A percentile compares a stretch with the other conserved stretches of the same genome.
Evolutionary conservation across 2,329 filamentous ascomycete species (phyloP).

Genomic region (Hymenoscyphus repandus): DNA sequence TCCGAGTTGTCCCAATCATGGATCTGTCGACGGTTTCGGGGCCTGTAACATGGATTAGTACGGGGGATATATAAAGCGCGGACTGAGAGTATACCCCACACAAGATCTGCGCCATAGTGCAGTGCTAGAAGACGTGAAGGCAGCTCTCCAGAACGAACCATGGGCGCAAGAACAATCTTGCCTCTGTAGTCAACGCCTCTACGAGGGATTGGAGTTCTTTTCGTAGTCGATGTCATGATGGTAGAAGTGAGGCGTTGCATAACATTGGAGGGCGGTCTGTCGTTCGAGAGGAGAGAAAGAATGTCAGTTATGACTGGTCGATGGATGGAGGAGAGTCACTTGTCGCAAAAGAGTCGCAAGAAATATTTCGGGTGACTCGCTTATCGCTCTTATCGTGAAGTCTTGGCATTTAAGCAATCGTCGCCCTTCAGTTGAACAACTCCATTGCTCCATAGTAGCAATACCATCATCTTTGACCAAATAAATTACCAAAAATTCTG

Average conservation of each 20-base stretch:
- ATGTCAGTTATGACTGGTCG: too few relatives aligned
- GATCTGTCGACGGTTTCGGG: slow-evolving; percentile 92
- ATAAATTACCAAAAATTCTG: too few relatives aligned
- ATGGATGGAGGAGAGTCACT: not conserved
- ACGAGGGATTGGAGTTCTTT: slow-evolving; percentile 75
- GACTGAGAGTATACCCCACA: slow-evolving; percentile 69
- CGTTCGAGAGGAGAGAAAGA: not conserved
- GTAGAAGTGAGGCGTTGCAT: slow-evolving; percentile 37
- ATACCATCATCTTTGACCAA: too few relatives aligned
- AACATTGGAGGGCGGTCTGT: slow-evolving; percentile 18
- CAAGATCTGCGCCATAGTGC: slow-evolving; percentile 92
- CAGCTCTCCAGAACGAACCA: slow-evolving; percentile 96
- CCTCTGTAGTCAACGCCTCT: slow-evolving; percentile 90
- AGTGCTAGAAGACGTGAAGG: slow-evolving; percentile 84
- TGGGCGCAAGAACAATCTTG: slow-evolving; percentile 91
- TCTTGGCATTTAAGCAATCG: not conserved
- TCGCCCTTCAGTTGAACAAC: too few relatives aligned
- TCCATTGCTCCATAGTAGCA: too few relatives aligned
- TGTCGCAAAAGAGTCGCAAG: not conserved
- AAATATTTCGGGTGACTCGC: too few relatives aligned
- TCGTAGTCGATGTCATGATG: slow-evolving; percentile 54
- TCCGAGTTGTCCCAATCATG: slow-evolving; percentile 80
- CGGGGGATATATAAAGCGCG: not conserved
- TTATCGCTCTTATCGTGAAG: not conserved
- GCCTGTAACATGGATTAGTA: slow-evolving; percentile 41